Conservation (phyloP, 768 basidiomycete species). For the Suillus tomentosus region DNA sequence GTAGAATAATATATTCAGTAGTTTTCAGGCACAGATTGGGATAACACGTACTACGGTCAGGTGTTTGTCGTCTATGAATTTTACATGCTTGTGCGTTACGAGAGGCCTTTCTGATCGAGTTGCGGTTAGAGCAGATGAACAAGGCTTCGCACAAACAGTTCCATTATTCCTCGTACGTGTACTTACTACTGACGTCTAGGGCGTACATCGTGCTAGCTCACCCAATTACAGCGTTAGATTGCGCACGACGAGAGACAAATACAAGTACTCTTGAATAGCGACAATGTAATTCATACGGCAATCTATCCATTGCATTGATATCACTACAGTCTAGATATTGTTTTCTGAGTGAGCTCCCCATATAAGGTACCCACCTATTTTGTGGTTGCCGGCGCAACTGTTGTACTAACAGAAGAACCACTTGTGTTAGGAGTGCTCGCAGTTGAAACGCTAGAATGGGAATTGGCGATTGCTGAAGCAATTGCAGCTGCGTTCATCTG, state of each 20-base stretch:
- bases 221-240: not conserved
- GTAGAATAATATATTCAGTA: not conserved
- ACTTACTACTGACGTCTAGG: not conserved
- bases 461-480: conserved; percentile 24
- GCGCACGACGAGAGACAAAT: not conserved
- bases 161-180: not conserved
- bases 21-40: not conserved
- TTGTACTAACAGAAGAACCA: conserved; percentile 20
- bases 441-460: not conserved
- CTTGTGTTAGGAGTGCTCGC: conserved; percentile 7
- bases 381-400: not conserved
- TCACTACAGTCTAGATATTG: not conserved
- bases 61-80: not conserved
- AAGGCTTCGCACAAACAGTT: not conserved
- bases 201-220: not conserved
- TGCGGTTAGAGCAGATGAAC: not conserved
- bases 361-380: not conserved
- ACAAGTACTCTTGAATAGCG: not conserved
- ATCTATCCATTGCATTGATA: not conserved
- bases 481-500: conserved; percentile 19
- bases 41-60: not conserved
- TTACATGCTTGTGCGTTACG: not conserved
- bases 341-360: not conserved
- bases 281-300: not conserved
- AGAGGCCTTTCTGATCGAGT: not conserved